Percentiles rank a stretch among this genome's conserved stretches.
phyloP scores from a whole-genome alignment of 192 early-diverging fungal species.

The Bifiguratus adelaidae region DNA sequence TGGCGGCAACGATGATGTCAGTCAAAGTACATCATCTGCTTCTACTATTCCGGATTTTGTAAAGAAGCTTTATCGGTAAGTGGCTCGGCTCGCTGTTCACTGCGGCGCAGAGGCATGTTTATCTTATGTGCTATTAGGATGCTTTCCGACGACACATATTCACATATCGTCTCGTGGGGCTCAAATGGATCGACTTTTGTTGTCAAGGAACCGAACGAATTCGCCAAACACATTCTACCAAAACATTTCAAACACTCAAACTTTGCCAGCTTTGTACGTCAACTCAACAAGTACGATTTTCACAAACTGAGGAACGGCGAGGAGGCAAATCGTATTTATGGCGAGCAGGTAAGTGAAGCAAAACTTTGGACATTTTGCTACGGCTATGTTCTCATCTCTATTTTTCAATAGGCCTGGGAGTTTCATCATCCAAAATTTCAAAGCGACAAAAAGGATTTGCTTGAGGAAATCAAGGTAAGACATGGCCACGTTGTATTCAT shows the following conservation, averaged over 20 bases:
- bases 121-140: conserved; percentile 29
- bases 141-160: conserved; percentile 53
- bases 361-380: too few species aligned
- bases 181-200: conserved; percentile 53
- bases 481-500: neutral
- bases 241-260: conserved; percentile 65
- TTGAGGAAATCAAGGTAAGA: conserved; percentile 41
- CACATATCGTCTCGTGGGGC: conserved; percentile 53
- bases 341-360: conserved; percentile 34
- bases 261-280: conserved; percentile 58
- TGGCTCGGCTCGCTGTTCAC: neutral
- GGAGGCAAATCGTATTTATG: conserved; percentile 29
- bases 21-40: too few species aligned
- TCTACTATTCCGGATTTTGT: conserved; percentile 51
- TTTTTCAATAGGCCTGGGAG: conserved; percentile 41
- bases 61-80: conserved; percentile 46
- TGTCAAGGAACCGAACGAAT: conserved; percentile 58
- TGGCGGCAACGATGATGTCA: too few species aligned
- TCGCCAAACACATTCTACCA: conserved; percentile 52
- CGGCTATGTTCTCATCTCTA: too few species aligned
- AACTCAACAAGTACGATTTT: conserved; percentile 76
- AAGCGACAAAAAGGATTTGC: conserved; percentile 36
- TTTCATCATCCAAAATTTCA: conserved; percentile 60
- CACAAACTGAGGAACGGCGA: conserved; percentile 56
- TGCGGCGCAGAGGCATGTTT: neutral